Evolutionary conservation across 768 basidiomycete genomes (phyloP), one percentile per base, ranked within the genome.

Genomic region (Coprinopsis cinerea): DNA sequence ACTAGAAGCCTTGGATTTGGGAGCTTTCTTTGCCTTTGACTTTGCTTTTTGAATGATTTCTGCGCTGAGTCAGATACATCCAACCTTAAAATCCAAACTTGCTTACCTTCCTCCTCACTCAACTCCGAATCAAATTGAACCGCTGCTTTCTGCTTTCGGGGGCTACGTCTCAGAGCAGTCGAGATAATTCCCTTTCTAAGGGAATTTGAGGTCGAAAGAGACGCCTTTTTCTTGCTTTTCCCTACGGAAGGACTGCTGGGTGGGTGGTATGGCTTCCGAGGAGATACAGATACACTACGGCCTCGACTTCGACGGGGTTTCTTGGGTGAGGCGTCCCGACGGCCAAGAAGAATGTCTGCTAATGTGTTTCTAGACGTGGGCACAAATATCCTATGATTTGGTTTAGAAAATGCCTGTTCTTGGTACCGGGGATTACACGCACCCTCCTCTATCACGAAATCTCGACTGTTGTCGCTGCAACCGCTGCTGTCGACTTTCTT

Each of bases 381-480:
- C 11, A 52, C 45, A 30, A 52, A 52, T 28, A 52, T 52, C 18
- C 51, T 52, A 43, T 22, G 24, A 27, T 22, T 9, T 25, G 13
- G 13, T 17, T 23, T 17, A 18, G n/a, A 22, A 18, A 25, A 17
- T n/a, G 4, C 20, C 4, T 22, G 10, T 18, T 11, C 10, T 6
- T 26, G n/a, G 17, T 10, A 20, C 4, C 10, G 36, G 36, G n/a
- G 22, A n/a, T 20, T 23, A n/a, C 22, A 34, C 78, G 53, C 25
- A 82, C 81, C 82, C 81, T 51, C 82, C 82, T 47, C 82, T 76
- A 63, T 85, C 82, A 47, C 85, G 75, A 62, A 84, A 82, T 22
- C 84, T 71, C 27, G 82, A 72, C 55, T 85, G 79, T 52, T 80
- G 81, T 35, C 83, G 75, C 58, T 83, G 73, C 14, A 79, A 59